Conservation (phyloP, 805 yeast species). For the Scheffersomyces ergatensis region DNA sequence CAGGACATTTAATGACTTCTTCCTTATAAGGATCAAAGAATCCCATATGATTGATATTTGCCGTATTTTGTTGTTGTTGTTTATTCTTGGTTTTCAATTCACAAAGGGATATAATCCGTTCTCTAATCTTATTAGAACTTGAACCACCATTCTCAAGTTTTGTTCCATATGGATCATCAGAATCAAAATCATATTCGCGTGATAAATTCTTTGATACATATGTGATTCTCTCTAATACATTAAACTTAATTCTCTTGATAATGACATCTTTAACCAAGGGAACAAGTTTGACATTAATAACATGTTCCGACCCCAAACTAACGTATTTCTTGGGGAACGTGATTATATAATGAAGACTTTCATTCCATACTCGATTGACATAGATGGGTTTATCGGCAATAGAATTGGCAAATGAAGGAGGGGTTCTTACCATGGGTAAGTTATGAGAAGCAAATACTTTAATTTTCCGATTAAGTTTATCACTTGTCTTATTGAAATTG, state of each 20-base stretch:
- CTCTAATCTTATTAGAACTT: conserved; percentile 38
- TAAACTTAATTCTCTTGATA: conserved; percentile 62
- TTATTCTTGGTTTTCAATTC: conserved; percentile 58
- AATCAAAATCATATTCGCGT: conserved; percentile 38
- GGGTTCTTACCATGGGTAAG: conserved; percentile 51
- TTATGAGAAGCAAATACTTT: conserved; percentile 28
- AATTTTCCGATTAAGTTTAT: conserved; percentile 32
- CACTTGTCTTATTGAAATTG: conserved; percentile 36
- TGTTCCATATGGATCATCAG: conserved; percentile 25
- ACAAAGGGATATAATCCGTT: conserved; percentile 55
- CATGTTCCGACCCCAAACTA: conserved; percentile 55
- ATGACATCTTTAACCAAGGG: conserved; percentile 64
- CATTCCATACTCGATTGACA: conserved; percentile 74
- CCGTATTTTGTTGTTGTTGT: conserved; percentile 27
- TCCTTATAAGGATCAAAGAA: conserved; percentile 47
- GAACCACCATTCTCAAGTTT: conserved; percentile 13
- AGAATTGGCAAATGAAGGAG: conserved; percentile 56
- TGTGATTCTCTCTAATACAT: conserved; percentile 63
- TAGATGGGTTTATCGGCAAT: conserved; percentile 71
- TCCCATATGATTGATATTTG: no score
- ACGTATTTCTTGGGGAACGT: conserved; percentile 70
- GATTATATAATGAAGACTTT: conserved; percentile 65
- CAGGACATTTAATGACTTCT: conserved; percentile 56
- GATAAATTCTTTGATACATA: conserved; percentile 57
- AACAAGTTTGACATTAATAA: conserved; percentile 63